Percentiles rank a stretch among this genome's conserved stretches.
These are phyloP conservation scores for Blastomyces parvus DNA, from an alignment of 2,329 filamentous ascomycete genomes.

Conservation along the genomic window DNA sequence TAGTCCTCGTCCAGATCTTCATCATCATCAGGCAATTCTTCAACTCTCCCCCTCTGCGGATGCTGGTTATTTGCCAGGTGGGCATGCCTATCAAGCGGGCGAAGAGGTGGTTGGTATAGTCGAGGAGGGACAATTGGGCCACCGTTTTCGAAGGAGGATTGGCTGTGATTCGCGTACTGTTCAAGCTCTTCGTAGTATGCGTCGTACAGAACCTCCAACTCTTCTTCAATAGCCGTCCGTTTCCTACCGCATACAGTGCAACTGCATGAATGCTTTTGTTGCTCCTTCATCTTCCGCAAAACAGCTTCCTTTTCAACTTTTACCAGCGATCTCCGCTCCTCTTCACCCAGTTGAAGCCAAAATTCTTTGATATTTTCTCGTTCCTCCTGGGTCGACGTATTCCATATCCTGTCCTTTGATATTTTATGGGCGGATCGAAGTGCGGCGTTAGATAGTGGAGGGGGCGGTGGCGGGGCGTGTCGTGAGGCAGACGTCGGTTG, in stretches of 20 bases:
- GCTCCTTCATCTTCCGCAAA: conserved; percentile 98
- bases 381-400: conserved; percentile 87
- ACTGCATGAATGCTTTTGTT: conserved; percentile 97
- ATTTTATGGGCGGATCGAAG: conserved; percentile 37
- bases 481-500: conserved; percentile 37
- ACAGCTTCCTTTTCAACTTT: conserved; percentile 99
- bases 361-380: conserved; percentile 97
- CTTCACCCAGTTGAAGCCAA: conserved; percentile 88
- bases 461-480: conserved; percentile 35
- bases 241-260: conserved; percentile 96
- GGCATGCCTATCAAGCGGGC: conserved; percentile 51
- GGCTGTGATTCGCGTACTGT: conserved; percentile 83
- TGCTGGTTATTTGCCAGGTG: conserved; percentile 46
- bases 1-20: conserved; percentile 46
- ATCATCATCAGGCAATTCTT: conserved; percentile 49
- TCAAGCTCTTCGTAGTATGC: conserved; percentile 97
- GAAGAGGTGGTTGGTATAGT: conserved; percentile 47
- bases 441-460: conserved; percentile 35
- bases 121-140: conserved; percentile 59
- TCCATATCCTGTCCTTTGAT: conserved; percentile 87
- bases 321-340: conserved; percentile 87
- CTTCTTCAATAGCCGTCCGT: conserved; percentile 93
- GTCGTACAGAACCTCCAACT: conserved; percentile 93
- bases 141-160: conserved; percentile 51
- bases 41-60: conserved; percentile 63